Conservation (phyloP, 352 stramenopile species). For the Globisporangium cystogenes region DNA sequence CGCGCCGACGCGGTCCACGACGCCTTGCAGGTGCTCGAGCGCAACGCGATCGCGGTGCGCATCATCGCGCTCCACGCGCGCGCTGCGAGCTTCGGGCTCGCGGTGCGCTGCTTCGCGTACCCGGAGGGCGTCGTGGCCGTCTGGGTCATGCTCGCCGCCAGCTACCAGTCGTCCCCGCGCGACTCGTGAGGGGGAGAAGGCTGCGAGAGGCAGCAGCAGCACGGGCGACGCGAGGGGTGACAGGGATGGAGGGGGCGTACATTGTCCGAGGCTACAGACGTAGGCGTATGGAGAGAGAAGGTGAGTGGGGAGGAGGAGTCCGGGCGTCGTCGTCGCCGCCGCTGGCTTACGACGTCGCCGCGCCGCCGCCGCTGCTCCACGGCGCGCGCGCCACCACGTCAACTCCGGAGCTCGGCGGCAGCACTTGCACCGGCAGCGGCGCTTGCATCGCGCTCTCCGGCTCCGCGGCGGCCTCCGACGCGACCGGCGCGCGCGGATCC, state of each 20-base stretch:
- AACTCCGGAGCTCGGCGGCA: slow-evolving; percentile 15
- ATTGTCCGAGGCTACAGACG: background rate
- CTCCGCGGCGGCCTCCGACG: background rate
- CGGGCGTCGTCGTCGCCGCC: background rate
- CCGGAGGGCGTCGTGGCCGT: slow-evolving; percentile 52
- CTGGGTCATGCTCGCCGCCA: slow-evolving; percentile 86
- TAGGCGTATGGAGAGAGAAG: background rate
- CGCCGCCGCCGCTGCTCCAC: slow-evolving; percentile 19
- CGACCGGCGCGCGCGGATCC: slow-evolving; percentile 33
- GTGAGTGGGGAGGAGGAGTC: background rate
- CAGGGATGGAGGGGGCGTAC: background rate
- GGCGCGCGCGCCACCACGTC: slow-evolving; percentile 43
- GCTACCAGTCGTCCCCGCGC: slow-evolving; percentile 30
- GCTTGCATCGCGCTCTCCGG: background rate
- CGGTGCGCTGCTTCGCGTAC: slow-evolving; percentile 76
- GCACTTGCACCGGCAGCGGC: slow-evolving; percentile 17
- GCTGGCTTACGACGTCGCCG: slow-evolving; percentile 6
- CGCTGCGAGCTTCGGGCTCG: slow-evolving; percentile 58
- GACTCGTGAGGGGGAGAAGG: background rate
- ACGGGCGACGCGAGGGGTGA: background rate
- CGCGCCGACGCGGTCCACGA: slow-evolving; percentile 17
- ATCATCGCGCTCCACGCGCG: slow-evolving; percentile 63
- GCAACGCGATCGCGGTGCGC: slow-evolving; percentile 40
- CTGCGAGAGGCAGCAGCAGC: background rate
- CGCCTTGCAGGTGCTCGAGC: slow-evolving; percentile 34